phyloP scores from a whole-genome alignment of 495 filamentous ascomycete genomes.

The Cercophora scortea region DNA sequence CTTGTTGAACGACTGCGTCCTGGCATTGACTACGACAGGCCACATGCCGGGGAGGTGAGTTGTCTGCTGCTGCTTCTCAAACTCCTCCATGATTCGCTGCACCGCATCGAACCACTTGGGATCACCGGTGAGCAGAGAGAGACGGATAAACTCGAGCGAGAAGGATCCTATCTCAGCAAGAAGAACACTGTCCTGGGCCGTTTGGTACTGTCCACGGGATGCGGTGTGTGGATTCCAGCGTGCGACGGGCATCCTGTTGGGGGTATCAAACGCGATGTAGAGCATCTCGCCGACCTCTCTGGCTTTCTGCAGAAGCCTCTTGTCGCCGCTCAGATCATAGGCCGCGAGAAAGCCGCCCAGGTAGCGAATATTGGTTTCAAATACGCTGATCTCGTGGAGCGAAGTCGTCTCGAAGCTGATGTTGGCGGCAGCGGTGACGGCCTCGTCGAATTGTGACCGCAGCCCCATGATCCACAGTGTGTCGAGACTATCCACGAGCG shows the following conservation, averaged over 20 bases:
- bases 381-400: slow-evolving; percentile 53
- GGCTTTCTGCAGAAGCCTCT: slow-evolving; percentile 68
- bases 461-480: slow-evolving; percentile 94
- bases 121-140: slow-evolving; percentile 73
- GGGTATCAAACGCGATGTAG: slow-evolving; percentile 83
- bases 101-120: slow-evolving; percentile 83
- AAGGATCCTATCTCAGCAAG: slow-evolving; percentile 66
- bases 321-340: slow-evolving; percentile 64
- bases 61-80: slow-evolving; percentile 56
- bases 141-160: slow-evolving; percentile 75
- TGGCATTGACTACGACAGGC: slow-evolving; percentile 32
- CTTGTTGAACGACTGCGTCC: slow-evolving; percentile 14
- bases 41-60: slow-evolving; percentile 63
- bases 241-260: slow-evolving; percentile 80
- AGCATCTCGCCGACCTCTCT: slow-evolving; percentile 75
- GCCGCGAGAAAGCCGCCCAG: slow-evolving; percentile 70
- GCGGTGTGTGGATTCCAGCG: slow-evolving; percentile 48
- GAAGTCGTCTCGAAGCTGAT: slow-evolving; percentile 78
- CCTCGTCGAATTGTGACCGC: slow-evolving; percentile 81
- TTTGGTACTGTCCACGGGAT: slow-evolving; percentile 20
- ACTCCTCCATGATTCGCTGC: slow-evolving; percentile 65
- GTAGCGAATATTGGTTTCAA: slow-evolving; percentile 76
- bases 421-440: slow-evolving; percentile 62
- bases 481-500: slow-evolving; percentile 83
- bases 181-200: slow-evolving; percentile 25